These are phyloP conservation scores for Neofusicoccum kwambonambiense DNA, from an alignment of 2,329 filamentous ascomycete genomes.

Conservation along the genomic window DNA sequence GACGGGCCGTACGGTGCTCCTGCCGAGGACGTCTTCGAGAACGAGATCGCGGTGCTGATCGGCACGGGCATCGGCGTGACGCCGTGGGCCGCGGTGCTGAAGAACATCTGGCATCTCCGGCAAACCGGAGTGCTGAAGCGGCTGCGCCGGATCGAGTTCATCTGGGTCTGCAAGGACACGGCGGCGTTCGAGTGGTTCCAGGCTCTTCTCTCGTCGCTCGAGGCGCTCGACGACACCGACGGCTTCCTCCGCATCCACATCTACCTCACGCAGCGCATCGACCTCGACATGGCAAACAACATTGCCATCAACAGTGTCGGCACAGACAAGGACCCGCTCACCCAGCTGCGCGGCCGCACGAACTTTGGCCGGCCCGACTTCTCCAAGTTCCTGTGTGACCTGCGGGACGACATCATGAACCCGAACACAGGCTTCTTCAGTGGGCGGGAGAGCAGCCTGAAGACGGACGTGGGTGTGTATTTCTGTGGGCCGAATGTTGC, in stretches of 20 bases:
- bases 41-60: slow-evolving; percentile 82
- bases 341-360: slow-evolving; percentile 82
- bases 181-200: slow-evolving; percentile 99
- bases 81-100: slow-evolving; percentile 82
- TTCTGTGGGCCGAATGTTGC: slow-evolving; percentile 86
- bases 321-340: slow-evolving; percentile 81
- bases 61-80: slow-evolving; percentile 86
- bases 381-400: slow-evolving; percentile 70
- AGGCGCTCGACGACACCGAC: slow-evolving; percentile 57
- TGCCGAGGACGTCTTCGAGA: slow-evolving; percentile 94
- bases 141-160: slow-evolving; percentile 93
- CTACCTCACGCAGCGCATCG: slow-evolving; percentile 90
- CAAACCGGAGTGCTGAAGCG: slow-evolving; percentile 86
- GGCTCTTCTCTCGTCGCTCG: slow-evolving; percentile 86
- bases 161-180: slow-evolving; percentile 97
- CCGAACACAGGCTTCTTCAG: slow-evolving; percentile 69
- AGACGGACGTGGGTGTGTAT: slow-evolving; percentile 92
- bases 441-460: slow-evolving; percentile 73
- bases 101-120: slow-evolving; percentile 97
- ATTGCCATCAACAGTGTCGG: slow-evolving; percentile 96
- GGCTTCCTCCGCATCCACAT: slow-evolving; percentile 98
- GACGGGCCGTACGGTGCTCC: slow-evolving; percentile 96
- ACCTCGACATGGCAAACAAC: slow-evolving; percentile 89
- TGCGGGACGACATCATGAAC: slow-evolving; percentile 85
- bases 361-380: slow-evolving; percentile 97